These are phyloP conservation scores for Thelonectria olida DNA, from an alignment of 2,329 filamentous ascomycete genomes.

Conservation along the genomic window DNA sequence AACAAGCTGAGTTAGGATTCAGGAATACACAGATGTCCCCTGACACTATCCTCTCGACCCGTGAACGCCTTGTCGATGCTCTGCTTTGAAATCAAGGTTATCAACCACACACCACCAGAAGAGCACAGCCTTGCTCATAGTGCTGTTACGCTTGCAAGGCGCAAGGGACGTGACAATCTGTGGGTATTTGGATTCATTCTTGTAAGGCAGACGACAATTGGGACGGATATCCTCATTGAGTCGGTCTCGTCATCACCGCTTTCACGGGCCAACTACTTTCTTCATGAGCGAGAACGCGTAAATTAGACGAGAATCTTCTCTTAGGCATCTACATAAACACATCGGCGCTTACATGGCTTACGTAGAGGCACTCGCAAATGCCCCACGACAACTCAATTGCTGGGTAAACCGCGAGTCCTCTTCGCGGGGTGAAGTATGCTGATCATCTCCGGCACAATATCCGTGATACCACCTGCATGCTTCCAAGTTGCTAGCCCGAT, in stretches of 20 bases:
- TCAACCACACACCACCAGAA: no score
- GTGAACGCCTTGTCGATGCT: no score
- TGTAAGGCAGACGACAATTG: neutral
- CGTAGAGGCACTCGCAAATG: slow-evolving; percentile 9
- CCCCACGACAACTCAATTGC: neutral
- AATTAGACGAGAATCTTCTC: neutral
- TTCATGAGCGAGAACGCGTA: neutral
- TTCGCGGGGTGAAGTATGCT: neutral
- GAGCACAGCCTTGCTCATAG: neutral
- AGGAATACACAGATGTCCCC: no score
- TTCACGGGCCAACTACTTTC: neutral
- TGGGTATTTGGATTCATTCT: neutral
- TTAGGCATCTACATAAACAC: no score
- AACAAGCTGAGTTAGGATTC: no score
- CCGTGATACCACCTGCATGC: neutral
- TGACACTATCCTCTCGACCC: no score
- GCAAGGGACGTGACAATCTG: neutral
- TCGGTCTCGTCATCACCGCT: neutral
- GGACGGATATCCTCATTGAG: neutral
- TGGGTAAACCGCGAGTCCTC: neutral
- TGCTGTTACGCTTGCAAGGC: neutral
- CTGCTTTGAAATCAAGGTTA: no score
- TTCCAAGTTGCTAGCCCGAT: neutral
- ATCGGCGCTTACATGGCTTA: slow-evolving; percentile 1
- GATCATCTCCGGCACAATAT: neutral